Evolutionary conservation across 805 yeast genomes (phyloP).

Genomic region (Saccharomycopsis fibuligera): DNA sequence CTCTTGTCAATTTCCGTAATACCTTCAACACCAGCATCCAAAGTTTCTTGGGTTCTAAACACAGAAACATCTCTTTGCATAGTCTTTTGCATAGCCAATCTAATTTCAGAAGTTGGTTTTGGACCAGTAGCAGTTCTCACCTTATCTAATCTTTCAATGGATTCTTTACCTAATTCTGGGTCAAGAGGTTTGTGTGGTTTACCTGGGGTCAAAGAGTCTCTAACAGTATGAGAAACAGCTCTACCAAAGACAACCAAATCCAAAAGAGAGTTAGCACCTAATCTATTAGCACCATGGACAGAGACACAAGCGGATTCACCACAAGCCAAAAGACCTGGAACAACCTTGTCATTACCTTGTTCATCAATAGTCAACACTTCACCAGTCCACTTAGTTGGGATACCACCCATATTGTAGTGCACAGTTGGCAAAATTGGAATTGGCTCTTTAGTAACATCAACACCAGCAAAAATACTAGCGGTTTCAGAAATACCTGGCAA

Average conservation of each 20-base stretch:
- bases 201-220: constrained; percentile 82
- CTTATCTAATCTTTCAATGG: constrained; percentile 84
- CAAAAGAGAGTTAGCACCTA: constrained; percentile 95
- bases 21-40: constrained; percentile 84
- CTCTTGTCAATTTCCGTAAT: constrained; percentile 70
- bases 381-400: constrained; percentile 96
- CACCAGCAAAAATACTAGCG: constrained; percentile 97
- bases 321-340: constrained; percentile 92
- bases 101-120: constrained; percentile 77
- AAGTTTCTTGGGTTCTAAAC: constrained; percentile 86
- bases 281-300: constrained; percentile 98
- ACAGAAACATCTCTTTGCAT: constrained; percentile 98
- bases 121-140: constrained; percentile 82
- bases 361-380: constrained; percentile 82
- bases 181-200: constrained; percentile 78
- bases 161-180: constrained; percentile 81
- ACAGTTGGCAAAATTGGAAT: constrained; percentile 98
- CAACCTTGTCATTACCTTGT: constrained; percentile 82
- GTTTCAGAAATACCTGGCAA: constrained; percentile 99
- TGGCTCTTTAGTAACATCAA: constrained; percentile 98
- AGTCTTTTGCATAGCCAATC: constrained; percentile 87
- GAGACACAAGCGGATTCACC: constrained; percentile 99
- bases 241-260: constrained; percentile 98
- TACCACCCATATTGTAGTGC: constrained; percentile 99
- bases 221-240: constrained; percentile 91